Conservation (phyloP, 1,284 basidiomycete genomes). For the Termitomyces sp. region DNA sequence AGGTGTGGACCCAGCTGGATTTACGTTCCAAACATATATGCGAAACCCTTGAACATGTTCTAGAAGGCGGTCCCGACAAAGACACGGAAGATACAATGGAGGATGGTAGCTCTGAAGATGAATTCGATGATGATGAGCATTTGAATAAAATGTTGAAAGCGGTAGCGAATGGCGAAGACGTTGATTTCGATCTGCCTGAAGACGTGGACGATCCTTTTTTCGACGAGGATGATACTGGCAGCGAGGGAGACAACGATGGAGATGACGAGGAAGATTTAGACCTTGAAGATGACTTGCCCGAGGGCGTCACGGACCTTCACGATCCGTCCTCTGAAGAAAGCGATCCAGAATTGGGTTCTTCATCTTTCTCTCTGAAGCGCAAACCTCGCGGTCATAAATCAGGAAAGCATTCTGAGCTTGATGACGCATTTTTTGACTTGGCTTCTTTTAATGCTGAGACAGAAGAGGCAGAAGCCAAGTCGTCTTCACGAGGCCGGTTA, state of each 20-base stretch:
- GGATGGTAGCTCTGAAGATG: constrained; percentile 23
- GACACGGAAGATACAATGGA: constrained; percentile 25
- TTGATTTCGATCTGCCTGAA: constrained; percentile 29
- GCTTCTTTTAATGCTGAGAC: constrained; percentile 87
- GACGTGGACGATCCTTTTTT: constrained; percentile 27
- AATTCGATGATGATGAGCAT: constrained; percentile 30
- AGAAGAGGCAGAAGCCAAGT: constrained; percentile 72
- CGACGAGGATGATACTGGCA: constrained; percentile 19
- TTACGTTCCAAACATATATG: constrained; percentile 66
- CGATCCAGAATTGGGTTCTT: constrained; percentile 26
- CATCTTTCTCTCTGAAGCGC: not conserved
- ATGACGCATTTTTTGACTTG: constrained; percentile 93
- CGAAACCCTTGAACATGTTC: constrained; percentile 52
- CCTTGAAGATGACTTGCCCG: constrained; percentile 30
- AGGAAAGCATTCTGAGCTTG: constrained; percentile 57
- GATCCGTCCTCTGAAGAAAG: constrained; percentile 47
- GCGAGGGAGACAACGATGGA: constrained; percentile 13
- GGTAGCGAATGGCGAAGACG: constrained; percentile 21
- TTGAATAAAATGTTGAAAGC: constrained; percentile 17
- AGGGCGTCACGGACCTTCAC: constrained; percentile 39
- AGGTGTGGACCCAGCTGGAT: constrained; percentile 93
- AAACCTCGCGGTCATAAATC: constrained; percentile 22
- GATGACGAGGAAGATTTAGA: constrained; percentile 13
- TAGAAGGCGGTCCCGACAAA: constrained; percentile 42
- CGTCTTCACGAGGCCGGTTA: constrained; percentile 56